Percentiles rank a stretch among this genome's conserved stretches.
These are phyloP conservation scores for Ganoderma sinense DNA, from an alignment of 1,284 basidiomycete species.

Conservation along the genomic window DNA sequence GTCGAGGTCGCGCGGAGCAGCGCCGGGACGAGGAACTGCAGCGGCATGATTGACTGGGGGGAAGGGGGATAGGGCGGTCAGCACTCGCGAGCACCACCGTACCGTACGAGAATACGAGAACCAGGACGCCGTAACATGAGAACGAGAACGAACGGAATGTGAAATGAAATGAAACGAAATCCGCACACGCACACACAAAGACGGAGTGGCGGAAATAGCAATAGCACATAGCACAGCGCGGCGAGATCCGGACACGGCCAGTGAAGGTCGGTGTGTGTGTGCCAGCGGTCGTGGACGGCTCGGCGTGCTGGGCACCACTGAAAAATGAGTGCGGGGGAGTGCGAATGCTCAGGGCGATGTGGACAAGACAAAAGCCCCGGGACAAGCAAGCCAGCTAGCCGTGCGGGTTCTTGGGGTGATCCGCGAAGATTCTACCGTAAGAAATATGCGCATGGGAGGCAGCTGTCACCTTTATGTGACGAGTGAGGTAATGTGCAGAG, in stretches of 20 bases:
- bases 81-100: background rate
- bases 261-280: background rate
- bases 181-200: background rate
- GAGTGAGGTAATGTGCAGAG: background rate
- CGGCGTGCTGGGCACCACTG: no score
- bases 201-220: constrained; percentile 1
- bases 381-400: background rate
- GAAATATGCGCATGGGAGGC: background rate
- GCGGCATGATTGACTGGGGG: constrained; percentile 76
- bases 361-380: background rate
- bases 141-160: background rate
- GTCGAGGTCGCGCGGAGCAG: constrained; percentile 46
- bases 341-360: background rate
- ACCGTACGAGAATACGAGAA: no score
- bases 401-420: background rate
- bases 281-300: background rate
- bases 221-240: no score
- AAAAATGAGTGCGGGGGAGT: background rate
- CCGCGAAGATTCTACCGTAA: background rate
- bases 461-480: background rate
- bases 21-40: constrained; percentile 60
- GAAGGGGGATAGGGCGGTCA: constrained; percentile 15
- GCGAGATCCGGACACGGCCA: background rate
- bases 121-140: background rate
- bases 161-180: background rate